Base-by-base conservation (phyloP, 176 grass and related monocot species). In the Triticum dicoccoides region DNA sequence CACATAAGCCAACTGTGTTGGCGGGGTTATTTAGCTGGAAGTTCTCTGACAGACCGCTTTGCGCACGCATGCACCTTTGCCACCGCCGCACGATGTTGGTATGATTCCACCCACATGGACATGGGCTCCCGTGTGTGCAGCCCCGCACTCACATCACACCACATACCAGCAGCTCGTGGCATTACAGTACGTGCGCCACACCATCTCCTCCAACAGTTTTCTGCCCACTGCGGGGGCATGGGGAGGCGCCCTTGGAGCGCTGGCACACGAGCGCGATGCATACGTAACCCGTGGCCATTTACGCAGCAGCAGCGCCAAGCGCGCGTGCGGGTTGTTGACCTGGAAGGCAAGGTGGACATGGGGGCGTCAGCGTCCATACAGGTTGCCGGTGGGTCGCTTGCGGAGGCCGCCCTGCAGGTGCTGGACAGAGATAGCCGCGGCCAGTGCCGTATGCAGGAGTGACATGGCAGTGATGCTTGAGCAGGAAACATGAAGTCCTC, bases 101-200 rank as follows among this genome's bases (percentile, higher is more conserved):
- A 97, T 90, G 80, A 97, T 90, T 3, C 95, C 90, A 0, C 92
- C 95, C 42, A 54, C 90, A 94, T 94, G 18, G 95, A 94, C 54
- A 97, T 92, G 79, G 92, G 90, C 89, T 94, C 88, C 59, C 94
- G 83, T 12, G 92, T 68, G 25, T 87, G 85, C 80, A 17, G 83
- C 76, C 15, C 62, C 87, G 72, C 82, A 90, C 87, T 96, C 91
- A 11, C 86, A 87, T 27, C 91, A 85, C 85, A 90, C 89, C 14
- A 89, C 91, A 74, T 86, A 96, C 3, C 92, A 90, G 52, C 88
- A 97, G 27, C 83, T 83, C 41, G 61, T 92, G 76, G 92, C 88
- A 78, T 97, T 97, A 81, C 92, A 97, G 76, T 94, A 97, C 1
- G 95, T 92, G 81, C 90, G 92, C 95, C 92, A 94, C 79, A 87